Percentiles rank a stretch among this genome's conserved stretches.
Evolutionary conservation across 768 basidiomycete genomes (phyloP).

Genomic region (Lepiota subincarnata): DNA sequence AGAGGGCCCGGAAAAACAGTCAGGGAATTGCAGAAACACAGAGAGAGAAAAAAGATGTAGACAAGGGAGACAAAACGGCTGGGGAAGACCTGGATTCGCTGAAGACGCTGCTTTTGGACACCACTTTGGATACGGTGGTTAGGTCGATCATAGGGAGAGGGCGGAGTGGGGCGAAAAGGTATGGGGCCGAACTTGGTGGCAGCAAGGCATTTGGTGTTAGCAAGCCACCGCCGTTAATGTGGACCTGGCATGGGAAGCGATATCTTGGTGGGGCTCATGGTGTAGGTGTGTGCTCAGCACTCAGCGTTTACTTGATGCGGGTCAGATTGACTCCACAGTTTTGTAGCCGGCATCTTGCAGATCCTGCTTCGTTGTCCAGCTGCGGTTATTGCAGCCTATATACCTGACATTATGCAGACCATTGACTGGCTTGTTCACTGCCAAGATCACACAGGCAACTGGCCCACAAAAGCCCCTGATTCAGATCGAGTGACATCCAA

Average conservation of each 20-base stretch:
- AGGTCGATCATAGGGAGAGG: slow-evolving; percentile 45
- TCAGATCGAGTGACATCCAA: background rate
- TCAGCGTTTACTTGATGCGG: background rate
- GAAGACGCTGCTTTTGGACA: slow-evolving; percentile 29
- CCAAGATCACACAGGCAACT: slow-evolving; percentile 48
- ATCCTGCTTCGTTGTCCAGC: slow-evolving; percentile 42
- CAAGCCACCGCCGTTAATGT: slow-evolving; percentile 40
- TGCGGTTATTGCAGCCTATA: slow-evolving; percentile 31
- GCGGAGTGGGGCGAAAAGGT: slow-evolving; percentile 30
- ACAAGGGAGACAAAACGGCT: background rate
- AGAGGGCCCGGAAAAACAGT: background rate
- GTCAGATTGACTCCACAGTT: no score
- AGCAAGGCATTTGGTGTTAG: slow-evolving; percentile 17
- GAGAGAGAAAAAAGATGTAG: no score
- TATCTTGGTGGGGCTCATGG: slow-evolving; percentile 60
- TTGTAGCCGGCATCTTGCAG: slow-evolving; percentile 49
- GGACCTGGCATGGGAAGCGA: slow-evolving; percentile 54
- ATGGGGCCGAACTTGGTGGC: slow-evolving; percentile 24
- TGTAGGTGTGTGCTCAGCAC: slow-evolving; percentile 35
- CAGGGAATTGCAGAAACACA: background rate
- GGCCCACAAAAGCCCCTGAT: slow-evolving; percentile 41
- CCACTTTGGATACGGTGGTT: slow-evolving; percentile 31
- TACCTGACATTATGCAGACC: slow-evolving; percentile 37
- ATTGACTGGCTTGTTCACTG: slow-evolving; percentile 43
- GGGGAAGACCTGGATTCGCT: slow-evolving; percentile 17